These are phyloP conservation scores for Aspergillus brasiliensis DNA, from an alignment of 2,329 filamentous ascomycete species.

Conservation along the genomic window DNA sequence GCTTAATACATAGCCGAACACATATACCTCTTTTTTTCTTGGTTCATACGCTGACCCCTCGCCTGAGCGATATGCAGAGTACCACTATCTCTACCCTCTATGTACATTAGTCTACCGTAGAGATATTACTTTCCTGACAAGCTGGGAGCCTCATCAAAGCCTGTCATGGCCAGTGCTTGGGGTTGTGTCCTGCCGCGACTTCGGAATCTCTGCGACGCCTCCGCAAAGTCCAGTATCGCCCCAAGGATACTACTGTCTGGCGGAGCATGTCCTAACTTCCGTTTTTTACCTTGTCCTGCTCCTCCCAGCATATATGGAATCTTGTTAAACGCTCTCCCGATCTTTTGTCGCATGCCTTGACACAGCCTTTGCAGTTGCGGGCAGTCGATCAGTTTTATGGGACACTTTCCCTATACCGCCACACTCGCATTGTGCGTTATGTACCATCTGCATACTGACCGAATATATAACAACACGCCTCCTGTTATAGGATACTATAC, in stretches of 20 bases:
- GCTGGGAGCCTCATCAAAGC: conserved; percentile 20
- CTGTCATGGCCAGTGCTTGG: conserved; percentile 9
- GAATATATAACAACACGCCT: too few species aligned
- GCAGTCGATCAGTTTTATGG: conserved; percentile 24
- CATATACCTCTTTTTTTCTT: too few species aligned
- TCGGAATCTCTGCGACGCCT: conserved; percentile 11
- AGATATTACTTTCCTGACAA: conserved; percentile 13
- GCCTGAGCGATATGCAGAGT: conserved; percentile 9
- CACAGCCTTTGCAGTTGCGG: conserved; percentile 17
- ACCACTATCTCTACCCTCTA: conserved; percentile 4
- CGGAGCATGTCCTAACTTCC: background rate
- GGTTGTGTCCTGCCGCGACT: conserved; percentile 4
- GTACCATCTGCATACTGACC: too few species aligned
- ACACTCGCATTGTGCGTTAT: conserved; percentile 20
- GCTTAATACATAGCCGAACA: too few species aligned
- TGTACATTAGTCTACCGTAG: conserved; percentile 2
- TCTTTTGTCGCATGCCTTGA: conserved; percentile 5
- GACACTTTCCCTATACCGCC: conserved; percentile 23
- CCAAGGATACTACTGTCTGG: background rate
- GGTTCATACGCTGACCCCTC: conserved; percentile 10
- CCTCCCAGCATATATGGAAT: conserved; percentile 26
- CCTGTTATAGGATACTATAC: too few species aligned
- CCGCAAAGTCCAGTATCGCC: conserved; percentile 15
- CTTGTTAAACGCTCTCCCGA: conserved; percentile 23
- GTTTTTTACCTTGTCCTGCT: conserved; percentile 10